A percentile compares a stretch with the other conserved stretches of the same genome.
Conservation (phyloP, 2,329 filamentous ascomycete genomes). For the Penicillium polonicum region DNA sequence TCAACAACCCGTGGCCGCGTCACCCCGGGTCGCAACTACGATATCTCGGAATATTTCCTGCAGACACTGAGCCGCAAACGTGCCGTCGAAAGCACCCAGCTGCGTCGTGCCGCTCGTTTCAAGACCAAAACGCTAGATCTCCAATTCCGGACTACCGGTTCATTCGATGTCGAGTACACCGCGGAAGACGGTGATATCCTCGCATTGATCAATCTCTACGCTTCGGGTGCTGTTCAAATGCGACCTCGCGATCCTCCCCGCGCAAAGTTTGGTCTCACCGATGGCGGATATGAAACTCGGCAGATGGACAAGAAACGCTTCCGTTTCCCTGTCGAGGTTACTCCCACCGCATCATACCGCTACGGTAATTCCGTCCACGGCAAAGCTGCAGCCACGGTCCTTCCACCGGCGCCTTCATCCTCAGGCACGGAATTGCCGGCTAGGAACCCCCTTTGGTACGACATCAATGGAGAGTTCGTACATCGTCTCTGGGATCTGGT, state of each 20-base stretch:
- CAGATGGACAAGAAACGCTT: slow-evolving; percentile 47
- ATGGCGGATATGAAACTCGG: slow-evolving; percentile 48
- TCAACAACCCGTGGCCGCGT: slow-evolving; percentile 41
- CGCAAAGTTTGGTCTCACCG: slow-evolving; percentile 48
- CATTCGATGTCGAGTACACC: slow-evolving; percentile 35
- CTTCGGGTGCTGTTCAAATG: slow-evolving; percentile 37
- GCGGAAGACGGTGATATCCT: slow-evolving; percentile 47
- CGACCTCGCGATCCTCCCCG: slow-evolving; percentile 42
- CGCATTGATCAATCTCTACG: slow-evolving; percentile 44
- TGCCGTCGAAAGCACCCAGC: slow-evolving; percentile 40
- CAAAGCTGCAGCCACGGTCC: slow-evolving; percentile 4
- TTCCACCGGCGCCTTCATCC: slow-evolving; percentile 17
- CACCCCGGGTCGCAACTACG: slow-evolving; percentile 45
- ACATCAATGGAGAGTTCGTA: slow-evolving; percentile 45
- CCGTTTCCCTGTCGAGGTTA: slow-evolving; percentile 44
- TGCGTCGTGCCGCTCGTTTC: slow-evolving; percentile 43
- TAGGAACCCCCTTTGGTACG: slow-evolving; percentile 49
- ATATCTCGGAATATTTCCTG: slow-evolving; percentile 45
- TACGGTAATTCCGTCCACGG: slow-evolving; percentile 40
- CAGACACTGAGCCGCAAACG: slow-evolving; percentile 41
- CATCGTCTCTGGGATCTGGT: slow-evolving; percentile 44
- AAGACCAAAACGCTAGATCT: slow-evolving; percentile 45
- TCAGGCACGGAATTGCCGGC: slow-evolving; percentile 15
- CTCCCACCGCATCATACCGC: slow-evolving; percentile 38
- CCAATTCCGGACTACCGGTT: slow-evolving; percentile 33